Percentiles rank a stretch among this genome's conserved stretches.
phyloP scores from a whole-genome alignment of 2,329 filamentous ascomycete genomes.

The Colletotrichum shisoi region DNA sequence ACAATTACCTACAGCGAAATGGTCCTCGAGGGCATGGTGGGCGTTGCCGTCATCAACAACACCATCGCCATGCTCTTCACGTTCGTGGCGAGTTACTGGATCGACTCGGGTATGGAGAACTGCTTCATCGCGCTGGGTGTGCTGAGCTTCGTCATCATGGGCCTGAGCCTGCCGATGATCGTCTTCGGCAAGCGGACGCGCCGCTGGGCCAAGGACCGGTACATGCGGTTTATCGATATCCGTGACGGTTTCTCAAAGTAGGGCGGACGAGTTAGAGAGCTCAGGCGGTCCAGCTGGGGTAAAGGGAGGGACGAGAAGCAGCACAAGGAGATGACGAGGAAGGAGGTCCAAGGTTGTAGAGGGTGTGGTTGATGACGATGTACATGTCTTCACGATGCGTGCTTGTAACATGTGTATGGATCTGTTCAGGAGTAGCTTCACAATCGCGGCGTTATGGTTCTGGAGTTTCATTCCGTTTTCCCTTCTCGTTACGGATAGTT shows the following conservation, averaged over 20 bases:
- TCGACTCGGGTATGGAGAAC: conserved; percentile 55
- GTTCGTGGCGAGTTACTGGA: conserved; percentile 59
- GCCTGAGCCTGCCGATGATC: conserved; percentile 63
- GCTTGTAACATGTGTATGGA: background rate
- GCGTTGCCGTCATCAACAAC: conserved; percentile 66
- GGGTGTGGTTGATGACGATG: background rate
- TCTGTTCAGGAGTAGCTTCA: background rate
- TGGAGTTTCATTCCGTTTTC: background rate
- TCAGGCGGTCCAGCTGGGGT: background rate
- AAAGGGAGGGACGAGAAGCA: background rate
- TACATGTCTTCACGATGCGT: background rate
- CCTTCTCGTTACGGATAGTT: background rate
- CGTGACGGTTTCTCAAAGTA: conserved; percentile 50
- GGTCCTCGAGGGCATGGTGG: conserved; percentile 66
- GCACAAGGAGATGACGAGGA: background rate
- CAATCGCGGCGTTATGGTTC: background rate
- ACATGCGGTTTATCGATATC: conserved; percentile 57
- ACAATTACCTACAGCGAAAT: conserved; percentile 50
- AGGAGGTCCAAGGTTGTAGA: background rate
- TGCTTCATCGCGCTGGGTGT: conserved; percentile 62
- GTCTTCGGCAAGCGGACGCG: conserved; percentile 60
- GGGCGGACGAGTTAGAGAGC: background rate
- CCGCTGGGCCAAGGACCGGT: conserved; percentile 57
- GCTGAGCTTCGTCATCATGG: conserved; percentile 60
- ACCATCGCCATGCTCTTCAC: conserved; percentile 63